A percentile compares a stretch with the other conserved stretches of the same genome.
Conservation (phyloP, 331 rosid species). For the Rhamnella rubrinervis region DNA sequence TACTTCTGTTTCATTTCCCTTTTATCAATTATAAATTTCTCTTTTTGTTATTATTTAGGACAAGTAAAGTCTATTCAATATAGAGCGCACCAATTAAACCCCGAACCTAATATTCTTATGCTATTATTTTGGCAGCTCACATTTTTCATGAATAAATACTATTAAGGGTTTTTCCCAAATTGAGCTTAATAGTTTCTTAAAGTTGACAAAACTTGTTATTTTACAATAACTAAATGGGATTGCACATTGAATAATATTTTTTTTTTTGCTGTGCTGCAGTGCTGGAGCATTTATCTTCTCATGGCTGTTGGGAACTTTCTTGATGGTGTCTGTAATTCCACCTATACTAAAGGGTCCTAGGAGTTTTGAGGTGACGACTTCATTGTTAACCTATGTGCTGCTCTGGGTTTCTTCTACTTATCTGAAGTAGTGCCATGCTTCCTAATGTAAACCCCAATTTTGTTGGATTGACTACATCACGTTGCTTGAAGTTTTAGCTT, state of each 20-base stretch:
- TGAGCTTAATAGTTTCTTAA: not conserved
- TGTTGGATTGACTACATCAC: conserved; percentile 31
- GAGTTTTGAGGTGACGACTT: conserved; percentile 84
- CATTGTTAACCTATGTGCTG: conserved; percentile 67
- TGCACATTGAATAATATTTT: conserved; percentile 14
- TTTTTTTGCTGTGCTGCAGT: conserved; percentile 50
- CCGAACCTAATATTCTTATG: not conserved
- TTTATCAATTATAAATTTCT: not conserved
- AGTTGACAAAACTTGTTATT: conserved; percentile 5
- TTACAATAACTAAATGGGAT: not conserved
- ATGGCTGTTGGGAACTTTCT: conserved; percentile 95
- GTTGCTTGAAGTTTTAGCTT: conserved; percentile 20
- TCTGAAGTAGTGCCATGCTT: conserved; percentile 50
- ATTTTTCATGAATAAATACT: not conserved
- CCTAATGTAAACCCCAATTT: conserved; percentile 31
- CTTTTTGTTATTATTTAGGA: conserved; percentile 4
- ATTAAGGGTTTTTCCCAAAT: not conserved
- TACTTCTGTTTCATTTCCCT: conserved; percentile 9
- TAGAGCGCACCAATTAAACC: not conserved
- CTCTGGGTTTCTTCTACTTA: conserved; percentile 95
- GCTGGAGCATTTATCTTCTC: conserved; percentile 74
- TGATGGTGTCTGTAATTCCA: conserved; percentile 96
- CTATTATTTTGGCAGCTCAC: not conserved
- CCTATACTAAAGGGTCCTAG: conserved; percentile 77
- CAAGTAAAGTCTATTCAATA: not conserved